phyloP scores from a whole-genome alignment of 306 rosid genomes.

The Prunus davidiana region DNA sequence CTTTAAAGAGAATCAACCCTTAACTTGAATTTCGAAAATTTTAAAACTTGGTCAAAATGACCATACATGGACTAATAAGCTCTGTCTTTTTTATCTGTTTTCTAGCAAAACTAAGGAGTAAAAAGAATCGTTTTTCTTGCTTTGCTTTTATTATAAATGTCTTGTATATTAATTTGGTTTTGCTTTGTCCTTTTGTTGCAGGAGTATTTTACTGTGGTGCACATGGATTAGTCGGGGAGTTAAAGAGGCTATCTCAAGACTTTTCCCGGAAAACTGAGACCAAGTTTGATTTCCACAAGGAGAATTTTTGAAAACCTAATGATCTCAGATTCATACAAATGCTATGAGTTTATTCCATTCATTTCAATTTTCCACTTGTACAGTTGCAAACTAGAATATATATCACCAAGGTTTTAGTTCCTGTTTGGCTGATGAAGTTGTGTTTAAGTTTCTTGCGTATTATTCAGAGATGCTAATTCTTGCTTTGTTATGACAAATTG shows the following conservation, averaged over 20 bases:
- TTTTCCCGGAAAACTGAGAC: slow-evolving; percentile 77
- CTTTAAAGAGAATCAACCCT: too few relatives aligned
- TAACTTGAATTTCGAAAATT: too few relatives aligned
- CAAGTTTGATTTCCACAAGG: slow-evolving; percentile 85
- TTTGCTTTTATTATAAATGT: not conserved
- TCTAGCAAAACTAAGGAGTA: not conserved
- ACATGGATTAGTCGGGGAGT: slow-evolving; percentile 60
- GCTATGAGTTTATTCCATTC: not conserved
- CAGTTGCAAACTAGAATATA: not conserved
- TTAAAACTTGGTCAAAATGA: not conserved
- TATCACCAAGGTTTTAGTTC: not conserved
- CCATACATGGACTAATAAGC: not conserved
- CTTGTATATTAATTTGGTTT: not conserved
- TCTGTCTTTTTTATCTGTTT: not conserved
- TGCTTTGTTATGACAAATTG: not conserved
- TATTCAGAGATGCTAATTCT: not conserved
- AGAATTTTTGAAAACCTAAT: slow-evolving; percentile 49
- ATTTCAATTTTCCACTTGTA: not conserved
- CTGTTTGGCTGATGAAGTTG: not conserved
- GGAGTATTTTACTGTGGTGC: slow-evolving; percentile 94
- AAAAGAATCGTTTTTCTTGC: not conserved
- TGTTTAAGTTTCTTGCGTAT: not conserved
- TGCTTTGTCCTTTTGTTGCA: slow-evolving; percentile 27
- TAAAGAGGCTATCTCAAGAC: slow-evolving; percentile 61
- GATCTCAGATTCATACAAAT: not conserved